phyloP scores from a whole-genome alignment of 495 filamentous ascomycete genomes.

The Astrocystis sublimbata region DNA sequence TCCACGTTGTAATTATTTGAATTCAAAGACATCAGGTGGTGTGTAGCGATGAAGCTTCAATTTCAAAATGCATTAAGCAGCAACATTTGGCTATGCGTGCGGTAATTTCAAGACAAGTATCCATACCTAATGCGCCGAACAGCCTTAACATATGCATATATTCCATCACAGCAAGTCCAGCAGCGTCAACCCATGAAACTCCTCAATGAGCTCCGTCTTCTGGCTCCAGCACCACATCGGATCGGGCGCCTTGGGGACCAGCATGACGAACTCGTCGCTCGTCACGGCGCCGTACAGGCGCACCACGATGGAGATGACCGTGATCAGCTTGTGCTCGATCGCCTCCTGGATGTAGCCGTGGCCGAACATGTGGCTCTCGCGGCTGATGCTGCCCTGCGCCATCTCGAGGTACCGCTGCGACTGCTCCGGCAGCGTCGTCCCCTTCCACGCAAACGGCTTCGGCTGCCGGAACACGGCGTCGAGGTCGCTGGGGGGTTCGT shows the following conservation, averaged over 20 bases:
- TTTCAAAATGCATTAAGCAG: too few species aligned
- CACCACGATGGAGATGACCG: constrained; percentile 13
- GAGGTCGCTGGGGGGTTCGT: constrained; percentile 10
- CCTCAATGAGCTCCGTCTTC: constrained; percentile 20
- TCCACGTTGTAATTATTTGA: too few species aligned
- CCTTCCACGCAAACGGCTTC: constrained; percentile 13
- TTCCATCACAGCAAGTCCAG: constrained; percentile 12
- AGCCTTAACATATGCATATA: background rate
- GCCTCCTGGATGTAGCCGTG: constrained; percentile 8
- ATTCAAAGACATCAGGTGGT: too few species aligned
- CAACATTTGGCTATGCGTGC: too few species aligned
- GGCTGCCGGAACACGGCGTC: constrained; percentile 9
- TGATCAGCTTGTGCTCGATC: constrained; percentile 12
- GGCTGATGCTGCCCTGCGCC: background rate
- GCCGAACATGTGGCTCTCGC: background rate
- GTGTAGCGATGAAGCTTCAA: too few species aligned
- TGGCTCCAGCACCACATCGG: constrained; percentile 32
- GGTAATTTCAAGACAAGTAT: too few species aligned
- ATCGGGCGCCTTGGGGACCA: constrained; percentile 25
- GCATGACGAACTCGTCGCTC: background rate
- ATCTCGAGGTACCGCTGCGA: background rate
- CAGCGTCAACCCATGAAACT: constrained; percentile 15
- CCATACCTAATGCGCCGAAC: too few species aligned
- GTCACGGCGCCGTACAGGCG: background rate
- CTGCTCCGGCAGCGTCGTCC: constrained; percentile 10